phyloP scores from a whole-genome alignment of 1,284 basidiomycete species.

The Flammula alnicola region DNA sequence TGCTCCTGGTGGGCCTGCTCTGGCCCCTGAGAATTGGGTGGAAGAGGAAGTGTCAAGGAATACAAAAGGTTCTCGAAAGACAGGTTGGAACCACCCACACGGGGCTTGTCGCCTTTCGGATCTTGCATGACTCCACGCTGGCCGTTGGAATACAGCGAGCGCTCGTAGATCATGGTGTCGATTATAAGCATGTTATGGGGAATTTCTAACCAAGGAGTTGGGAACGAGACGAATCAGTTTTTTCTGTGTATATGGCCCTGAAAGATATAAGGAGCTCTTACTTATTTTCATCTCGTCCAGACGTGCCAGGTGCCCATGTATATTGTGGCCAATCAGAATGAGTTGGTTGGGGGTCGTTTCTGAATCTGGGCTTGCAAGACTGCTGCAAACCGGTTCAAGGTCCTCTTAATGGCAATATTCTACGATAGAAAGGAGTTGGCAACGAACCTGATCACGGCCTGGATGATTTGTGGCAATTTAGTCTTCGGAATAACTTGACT shows the following conservation, averaged over 20 bases:
- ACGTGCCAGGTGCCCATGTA: slow-evolving; percentile 55
- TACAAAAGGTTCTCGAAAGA: slow-evolving; percentile 57
- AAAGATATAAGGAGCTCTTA: slow-evolving; percentile 40
- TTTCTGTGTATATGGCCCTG: neutral
- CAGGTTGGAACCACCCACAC: slow-evolving; percentile 52
- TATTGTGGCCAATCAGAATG: slow-evolving; percentile 76
- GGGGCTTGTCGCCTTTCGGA: slow-evolving; percentile 54
- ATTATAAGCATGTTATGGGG: slow-evolving; percentile 77
- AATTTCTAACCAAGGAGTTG: slow-evolving; percentile 50
- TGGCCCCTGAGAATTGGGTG: slow-evolving; percentile 16
- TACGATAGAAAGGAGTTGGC: neutral
- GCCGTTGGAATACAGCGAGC: slow-evolving; percentile 59
- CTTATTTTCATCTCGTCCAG: slow-evolving; percentile 80
- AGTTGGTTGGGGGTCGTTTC: slow-evolving; percentile 75
- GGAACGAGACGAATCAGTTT: neutral
- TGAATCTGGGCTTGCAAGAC: slow-evolving; percentile 77
- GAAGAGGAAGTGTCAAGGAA: slow-evolving; percentile 24
- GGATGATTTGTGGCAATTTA: slow-evolving; percentile 72
- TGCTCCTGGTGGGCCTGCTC: slow-evolving; percentile 13
- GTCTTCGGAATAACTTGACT: slow-evolving; percentile 73
- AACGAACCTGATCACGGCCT: slow-evolving; percentile 72
- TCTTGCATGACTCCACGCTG: slow-evolving; percentile 64
- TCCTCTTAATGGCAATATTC: slow-evolving; percentile 1
- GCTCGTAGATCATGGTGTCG: slow-evolving; percentile 68
- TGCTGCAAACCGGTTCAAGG: slow-evolving; percentile 45